phyloP scores from a whole-genome alignment of 441 rosid species.

The Arabidopsis hybrid region DNA sequence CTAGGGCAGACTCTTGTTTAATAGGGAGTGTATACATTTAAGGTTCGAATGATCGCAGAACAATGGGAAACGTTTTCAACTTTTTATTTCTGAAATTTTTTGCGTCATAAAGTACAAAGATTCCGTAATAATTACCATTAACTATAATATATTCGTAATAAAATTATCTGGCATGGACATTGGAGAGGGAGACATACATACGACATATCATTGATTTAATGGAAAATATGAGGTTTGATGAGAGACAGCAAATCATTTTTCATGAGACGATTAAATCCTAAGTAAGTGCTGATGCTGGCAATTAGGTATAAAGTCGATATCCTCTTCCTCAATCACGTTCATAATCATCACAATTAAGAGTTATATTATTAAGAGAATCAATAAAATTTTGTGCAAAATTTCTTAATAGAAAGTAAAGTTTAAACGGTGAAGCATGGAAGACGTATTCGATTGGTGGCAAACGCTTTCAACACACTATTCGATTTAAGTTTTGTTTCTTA shows the following conservation, averaged over 20 bases:
- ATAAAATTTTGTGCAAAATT: background rate
- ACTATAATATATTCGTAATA: background rate
- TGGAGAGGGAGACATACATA: slow-evolving; percentile 11
- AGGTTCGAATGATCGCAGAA: slow-evolving; percentile 7
- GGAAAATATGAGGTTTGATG: slow-evolving; percentile 12
- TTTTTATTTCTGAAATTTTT: background rate
- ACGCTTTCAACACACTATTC: background rate
- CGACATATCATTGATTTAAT: background rate
- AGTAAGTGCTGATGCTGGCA: slow-evolving; percentile 42
- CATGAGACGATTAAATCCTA: slow-evolving; percentile 23
- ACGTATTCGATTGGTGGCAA: background rate
- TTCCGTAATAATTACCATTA: slow-evolving; percentile 14
- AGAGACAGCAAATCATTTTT: slow-evolving; percentile 30
- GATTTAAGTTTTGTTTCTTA: slow-evolving; percentile 2
- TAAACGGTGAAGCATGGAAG: slow-evolving; percentile 12
- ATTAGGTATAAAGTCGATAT: slow-evolving; percentile 45
- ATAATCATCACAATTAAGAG: slow-evolving; percentile 32
- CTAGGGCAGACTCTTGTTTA: background rate
- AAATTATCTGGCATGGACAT: slow-evolving; percentile 19
- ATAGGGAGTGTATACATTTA: background rate
- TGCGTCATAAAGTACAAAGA: slow-evolving; percentile 22
- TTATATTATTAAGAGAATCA: background rate
- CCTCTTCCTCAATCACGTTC: slow-evolving; percentile 33
- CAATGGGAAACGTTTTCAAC: background rate
- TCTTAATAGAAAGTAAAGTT: background rate